Conservation (phyloP, 2,329 filamentous ascomycete genomes). For the Trichoderma harzianum region DNA sequence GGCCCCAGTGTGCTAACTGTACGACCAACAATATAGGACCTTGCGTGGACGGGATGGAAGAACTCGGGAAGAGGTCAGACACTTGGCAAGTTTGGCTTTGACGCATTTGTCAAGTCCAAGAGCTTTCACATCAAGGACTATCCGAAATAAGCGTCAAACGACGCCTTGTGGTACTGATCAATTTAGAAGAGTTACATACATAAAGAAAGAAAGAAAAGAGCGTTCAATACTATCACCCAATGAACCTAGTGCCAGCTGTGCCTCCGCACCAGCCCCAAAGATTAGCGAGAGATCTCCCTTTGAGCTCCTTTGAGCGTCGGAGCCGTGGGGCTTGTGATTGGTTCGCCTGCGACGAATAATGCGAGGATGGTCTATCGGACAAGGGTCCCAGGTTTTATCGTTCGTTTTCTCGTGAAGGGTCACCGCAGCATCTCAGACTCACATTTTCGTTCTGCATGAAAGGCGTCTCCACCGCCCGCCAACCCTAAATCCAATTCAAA, state of each 20-base stretch:
- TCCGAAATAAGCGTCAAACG: constrained; percentile 47
- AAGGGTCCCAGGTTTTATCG: background rate
- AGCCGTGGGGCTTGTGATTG: constrained; percentile 15
- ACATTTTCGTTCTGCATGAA: constrained; percentile 8
- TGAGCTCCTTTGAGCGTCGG: background rate
- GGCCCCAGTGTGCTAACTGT: constrained; percentile 19
- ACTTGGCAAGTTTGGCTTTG: constrained; percentile 84
- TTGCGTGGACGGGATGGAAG: constrained; percentile 98
- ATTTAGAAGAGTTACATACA: background rate
- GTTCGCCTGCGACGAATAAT: constrained; percentile 12
- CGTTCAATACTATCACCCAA: background rate
- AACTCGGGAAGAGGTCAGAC: constrained; percentile 92
- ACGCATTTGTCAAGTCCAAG: constrained; percentile 95
- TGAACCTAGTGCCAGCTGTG: constrained; percentile 9
- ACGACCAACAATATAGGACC: constrained; percentile 54
- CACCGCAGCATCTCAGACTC: constrained; percentile 1
- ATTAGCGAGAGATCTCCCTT: constrained; percentile 25
- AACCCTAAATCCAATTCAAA: background rate
- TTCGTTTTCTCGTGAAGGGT: constrained; percentile 2
- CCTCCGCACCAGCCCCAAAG: constrained; percentile 11
- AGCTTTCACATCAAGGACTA: constrained; percentile 90
- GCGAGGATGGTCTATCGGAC: constrained; percentile 2
- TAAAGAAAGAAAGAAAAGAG: background rate
- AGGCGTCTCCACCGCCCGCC: background rate
- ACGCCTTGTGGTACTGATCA: background rate